Evolutionary conservation across 768 basidiomycete species (phyloP).

Genomic region (Pleurotus tuber-regium): DNA sequence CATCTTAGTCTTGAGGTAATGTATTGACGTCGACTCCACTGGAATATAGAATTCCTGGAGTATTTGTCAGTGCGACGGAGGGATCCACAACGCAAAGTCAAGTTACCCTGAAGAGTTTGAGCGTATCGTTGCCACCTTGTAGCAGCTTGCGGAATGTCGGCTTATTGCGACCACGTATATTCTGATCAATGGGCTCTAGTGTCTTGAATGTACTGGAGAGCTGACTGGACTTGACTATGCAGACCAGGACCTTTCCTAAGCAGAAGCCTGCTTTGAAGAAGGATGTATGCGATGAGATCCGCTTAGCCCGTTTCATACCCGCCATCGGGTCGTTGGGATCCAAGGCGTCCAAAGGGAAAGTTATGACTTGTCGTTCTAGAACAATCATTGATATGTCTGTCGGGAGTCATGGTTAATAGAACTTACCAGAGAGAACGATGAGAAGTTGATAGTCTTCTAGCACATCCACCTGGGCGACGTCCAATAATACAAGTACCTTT

Average conservation of each 20-base stretch:
- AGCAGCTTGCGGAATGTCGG: constrained; percentile 94
- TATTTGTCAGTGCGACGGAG: constrained; percentile 1
- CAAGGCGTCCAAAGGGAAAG: constrained; percentile 91
- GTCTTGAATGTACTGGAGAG: constrained; percentile 97
- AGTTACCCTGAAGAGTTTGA: constrained; percentile 84
- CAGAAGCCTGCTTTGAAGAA: constrained; percentile 98
- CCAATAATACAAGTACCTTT: constrained; percentile 84
- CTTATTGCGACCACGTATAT: constrained; percentile 70
- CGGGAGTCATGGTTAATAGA: neutral
- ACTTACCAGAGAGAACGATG: constrained; percentile 94
- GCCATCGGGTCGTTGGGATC: constrained; percentile 88
- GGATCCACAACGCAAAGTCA: neutral
- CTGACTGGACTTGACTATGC: constrained; percentile 94
- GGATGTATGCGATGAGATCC: constrained; percentile 92
- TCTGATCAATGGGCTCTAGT: constrained; percentile 93
- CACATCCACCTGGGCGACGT: constrained; percentile 94
- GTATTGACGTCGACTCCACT: constrained; percentile 93
- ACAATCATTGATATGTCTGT: neutral
- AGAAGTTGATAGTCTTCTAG: constrained; percentile 94
- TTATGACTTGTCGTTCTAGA: constrained; percentile 91
- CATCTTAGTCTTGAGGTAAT: constrained; percentile 95
- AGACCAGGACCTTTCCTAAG: constrained; percentile 87
- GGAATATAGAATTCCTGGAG: constrained; percentile 97
- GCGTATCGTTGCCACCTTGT: constrained; percentile 92
- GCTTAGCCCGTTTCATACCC: constrained; percentile 90